Evolutionary conservation across 805 yeast genomes (phyloP), one percentile per base, ranked within the genome.

Genomic region (Zygotorulaspora sp.): DNA sequence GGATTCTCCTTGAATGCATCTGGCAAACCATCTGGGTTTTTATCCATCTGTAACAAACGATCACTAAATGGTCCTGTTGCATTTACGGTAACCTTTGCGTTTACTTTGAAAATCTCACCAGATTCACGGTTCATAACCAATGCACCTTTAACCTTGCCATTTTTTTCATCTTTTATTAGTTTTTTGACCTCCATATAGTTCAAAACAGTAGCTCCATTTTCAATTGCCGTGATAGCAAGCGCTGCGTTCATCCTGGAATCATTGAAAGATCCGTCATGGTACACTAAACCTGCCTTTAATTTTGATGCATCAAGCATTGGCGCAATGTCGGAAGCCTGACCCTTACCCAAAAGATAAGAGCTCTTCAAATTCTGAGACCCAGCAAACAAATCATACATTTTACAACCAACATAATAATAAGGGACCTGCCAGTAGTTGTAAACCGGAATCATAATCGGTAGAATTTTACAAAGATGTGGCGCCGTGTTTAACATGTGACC

Each of bases 11-110:
- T 38, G 40, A 63, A 66, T 31, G 66, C 65, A 16, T 83, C 81
- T 22, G 88, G 79, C 51, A 75, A 57, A 19, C 89, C 89, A 44
- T 70, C 63, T 21, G 79, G 72, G 57, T 75, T 75, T 30, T 79
- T 74, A 63, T 89, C 96, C 90, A 89, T 83, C 57, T 86, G 86
- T 57, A 94, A 74, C 43, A 89, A 68, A 30, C 71, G 70, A 64
- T 89, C 97, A 45, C 90, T 78, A 64, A 80, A 84, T 36, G 97
- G 97, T 38, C 97, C 97, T 30, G 97, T 89, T 23, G 97, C 96
- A 58, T 88, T 89, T 30, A 89, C 82, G 20, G 87, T 80, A 30
- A 80, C 72, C 47, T 81, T 85, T 28, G 95, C 81, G 45, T 68
- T 71, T 48, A 88, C 77, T 24, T 66, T 63, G 53, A 72, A 76